A percentile compares a stretch with the other conserved stretches of the same genome.
Evolutionary conservation across 1,139 yeast genomes (phyloP).

Genomic region (Blastobotrys aristatus): DNA sequence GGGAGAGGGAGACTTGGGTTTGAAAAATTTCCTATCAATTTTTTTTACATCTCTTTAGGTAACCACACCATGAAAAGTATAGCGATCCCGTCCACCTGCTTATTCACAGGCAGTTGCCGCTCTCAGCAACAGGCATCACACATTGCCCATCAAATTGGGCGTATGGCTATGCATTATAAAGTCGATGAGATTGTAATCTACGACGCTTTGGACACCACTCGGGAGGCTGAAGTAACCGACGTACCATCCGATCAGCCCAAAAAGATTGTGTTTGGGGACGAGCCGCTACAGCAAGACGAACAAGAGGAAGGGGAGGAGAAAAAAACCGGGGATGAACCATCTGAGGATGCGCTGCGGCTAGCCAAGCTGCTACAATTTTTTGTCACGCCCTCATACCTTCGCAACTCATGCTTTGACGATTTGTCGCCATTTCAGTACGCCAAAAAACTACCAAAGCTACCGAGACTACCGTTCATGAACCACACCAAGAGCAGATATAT

Average conservation of each 20-base stretch:
- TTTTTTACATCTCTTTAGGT: background rate
- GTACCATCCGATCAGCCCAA: constrained; percentile 18
- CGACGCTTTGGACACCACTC: constrained; percentile 29
- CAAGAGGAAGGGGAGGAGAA: constrained; percentile 17
- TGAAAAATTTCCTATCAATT: background rate
- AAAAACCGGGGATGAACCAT: constrained; percentile 18
- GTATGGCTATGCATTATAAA: constrained; percentile 61
- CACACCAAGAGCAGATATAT: constrained; percentile 37
- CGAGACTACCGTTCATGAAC: constrained; percentile 70
- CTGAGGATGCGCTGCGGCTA: constrained; percentile 47
- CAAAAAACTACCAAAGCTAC: constrained; percentile 60
- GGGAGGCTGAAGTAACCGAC: background rate
- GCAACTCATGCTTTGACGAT: constrained; percentile 55
- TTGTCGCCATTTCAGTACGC: constrained; percentile 58
- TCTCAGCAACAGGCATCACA: constrained; percentile 70
- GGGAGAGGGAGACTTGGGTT: background rate
- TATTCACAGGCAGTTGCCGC: constrained; percentile 61
- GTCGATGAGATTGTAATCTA: constrained; percentile 71
- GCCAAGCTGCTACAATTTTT: constrained; percentile 75
- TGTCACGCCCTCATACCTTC: constrained; percentile 80
- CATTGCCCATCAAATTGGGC: constrained; percentile 72
- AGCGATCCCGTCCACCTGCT: constrained; percentile 40
- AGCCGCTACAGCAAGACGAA: constrained; percentile 18
- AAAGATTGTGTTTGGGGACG: constrained; percentile 27
- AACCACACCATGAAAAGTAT: constrained; percentile 12